Evolutionary conservation across 2,329 filamentous ascomycete genomes (phyloP).

Genomic region (Aspergillus fijiensis): DNA sequence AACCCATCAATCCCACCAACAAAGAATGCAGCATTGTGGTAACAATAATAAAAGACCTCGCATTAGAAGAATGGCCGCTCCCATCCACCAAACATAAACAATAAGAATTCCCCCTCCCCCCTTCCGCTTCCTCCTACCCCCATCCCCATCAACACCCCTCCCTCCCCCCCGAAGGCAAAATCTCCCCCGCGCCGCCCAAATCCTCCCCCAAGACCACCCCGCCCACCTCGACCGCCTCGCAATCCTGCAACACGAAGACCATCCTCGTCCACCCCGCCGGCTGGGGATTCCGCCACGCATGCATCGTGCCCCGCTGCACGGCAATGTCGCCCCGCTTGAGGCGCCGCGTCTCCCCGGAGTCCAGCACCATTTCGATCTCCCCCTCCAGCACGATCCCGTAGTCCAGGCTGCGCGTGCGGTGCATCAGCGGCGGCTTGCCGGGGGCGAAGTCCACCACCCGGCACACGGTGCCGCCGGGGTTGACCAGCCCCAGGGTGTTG

Average conservation of each 20-base stretch:
- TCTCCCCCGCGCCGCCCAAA: constrained; percentile 13
- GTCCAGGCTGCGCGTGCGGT: constrained; percentile 53
- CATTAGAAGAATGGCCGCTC: too few relatives aligned
- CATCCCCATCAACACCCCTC: too few relatives aligned
- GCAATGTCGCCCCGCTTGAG: constrained; percentile 53
- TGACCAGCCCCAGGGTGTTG: constrained; percentile 50
- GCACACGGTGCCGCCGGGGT: constrained; percentile 41
- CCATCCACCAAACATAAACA: too few relatives aligned
- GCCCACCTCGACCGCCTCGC: constrained; percentile 26
- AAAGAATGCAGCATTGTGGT: too few relatives aligned
- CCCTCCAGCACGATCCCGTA: constrained; percentile 55
- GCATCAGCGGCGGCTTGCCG: constrained; percentile 43
- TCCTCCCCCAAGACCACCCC: constrained; percentile 29
- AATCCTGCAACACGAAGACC: constrained; percentile 28
- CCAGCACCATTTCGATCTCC: constrained; percentile 50
- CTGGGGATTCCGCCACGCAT: constrained; percentile 40
- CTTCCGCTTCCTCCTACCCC: too few relatives aligned
- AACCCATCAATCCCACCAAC: too few relatives aligned
- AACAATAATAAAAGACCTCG: too few relatives aligned
- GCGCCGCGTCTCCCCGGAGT: constrained; percentile 47
- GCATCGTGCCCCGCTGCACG: constrained; percentile 49
- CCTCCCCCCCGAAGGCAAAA: not conserved
- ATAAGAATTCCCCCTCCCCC: too few relatives aligned
- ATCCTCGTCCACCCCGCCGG: constrained; percentile 26
- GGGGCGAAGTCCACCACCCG: constrained; percentile 44